Conservation (phyloP, 306 rosid genomes). For the Vachellia collinsii region DNA sequence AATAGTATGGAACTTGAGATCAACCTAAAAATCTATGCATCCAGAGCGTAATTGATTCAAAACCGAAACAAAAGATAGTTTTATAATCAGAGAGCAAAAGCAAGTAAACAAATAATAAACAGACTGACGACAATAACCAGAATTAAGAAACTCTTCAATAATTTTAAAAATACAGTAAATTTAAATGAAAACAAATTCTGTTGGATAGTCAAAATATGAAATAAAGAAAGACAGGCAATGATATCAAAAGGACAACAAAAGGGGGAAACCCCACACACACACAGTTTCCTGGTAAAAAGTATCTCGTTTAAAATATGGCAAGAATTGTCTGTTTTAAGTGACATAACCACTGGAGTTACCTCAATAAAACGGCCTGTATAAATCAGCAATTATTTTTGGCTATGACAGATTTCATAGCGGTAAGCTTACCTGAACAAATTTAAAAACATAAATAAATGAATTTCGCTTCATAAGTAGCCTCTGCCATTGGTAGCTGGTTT, state of each 20-base stretch:
- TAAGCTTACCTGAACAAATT: constrained; percentile 83
- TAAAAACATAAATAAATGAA: constrained; percentile 90
- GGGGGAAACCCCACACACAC: too few species aligned
- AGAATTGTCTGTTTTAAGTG: constrained; percentile 13
- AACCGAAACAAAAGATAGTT: neutral
- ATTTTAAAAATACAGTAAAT: neutral
- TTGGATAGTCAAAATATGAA: constrained; percentile 10
- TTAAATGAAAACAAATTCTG: neutral
- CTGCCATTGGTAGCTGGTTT: constrained; percentile 82
- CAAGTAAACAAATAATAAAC: neutral
- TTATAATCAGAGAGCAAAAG: neutral
- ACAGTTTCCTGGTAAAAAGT: neutral
- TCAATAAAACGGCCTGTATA: constrained; percentile 7
- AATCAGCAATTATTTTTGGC: constrained; percentile 6
- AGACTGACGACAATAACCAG: neutral
- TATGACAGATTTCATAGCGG: neutral
- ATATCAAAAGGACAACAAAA: neutral
- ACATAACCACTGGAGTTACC: constrained; percentile 13
- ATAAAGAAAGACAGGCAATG: constrained; percentile 1
- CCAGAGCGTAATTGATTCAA: constrained; percentile 22
- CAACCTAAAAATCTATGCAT: constrained; percentile 17
- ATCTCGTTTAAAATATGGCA: neutral
- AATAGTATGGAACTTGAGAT: constrained; percentile 24
- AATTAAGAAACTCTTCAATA: neutral
- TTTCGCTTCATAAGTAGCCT: constrained; percentile 87